A percentile compares a stretch with the other conserved stretches of the same genome.
Conservation (phyloP, 2,329 filamentous ascomycete species). For the Fusarium ramigenum region DNA sequence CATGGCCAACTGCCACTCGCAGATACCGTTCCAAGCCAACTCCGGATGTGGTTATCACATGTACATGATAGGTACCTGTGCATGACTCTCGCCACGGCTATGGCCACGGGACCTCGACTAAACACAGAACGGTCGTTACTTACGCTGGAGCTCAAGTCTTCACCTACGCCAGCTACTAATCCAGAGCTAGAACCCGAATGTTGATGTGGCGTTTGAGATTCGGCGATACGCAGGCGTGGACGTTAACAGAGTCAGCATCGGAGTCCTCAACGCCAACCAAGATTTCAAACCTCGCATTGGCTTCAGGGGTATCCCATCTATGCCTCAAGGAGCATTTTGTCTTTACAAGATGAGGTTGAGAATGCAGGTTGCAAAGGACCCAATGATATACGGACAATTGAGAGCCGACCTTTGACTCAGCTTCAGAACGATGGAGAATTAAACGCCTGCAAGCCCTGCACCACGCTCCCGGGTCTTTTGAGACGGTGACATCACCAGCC, state of each 20-base stretch:
- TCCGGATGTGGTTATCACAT: constrained; percentile 44
- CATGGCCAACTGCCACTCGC: constrained; percentile 45
- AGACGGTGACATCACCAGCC: constrained; percentile 42
- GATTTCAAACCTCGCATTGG: constrained; percentile 21
- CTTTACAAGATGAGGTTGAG: background rate
- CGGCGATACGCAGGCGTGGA: constrained; percentile 31
- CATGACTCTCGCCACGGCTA: constrained; percentile 42
- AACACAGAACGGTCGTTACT: constrained; percentile 11
- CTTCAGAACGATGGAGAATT: background rate
- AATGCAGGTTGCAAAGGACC: constrained; percentile 1
- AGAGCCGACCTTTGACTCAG: constrained; percentile 1
- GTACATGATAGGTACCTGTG: constrained; percentile 35
- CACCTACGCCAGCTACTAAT: constrained; percentile 15
- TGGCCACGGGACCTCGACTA: constrained; percentile 35
- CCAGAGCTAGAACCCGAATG: constrained; percentile 32
- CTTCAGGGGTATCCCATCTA: constrained; percentile 3
- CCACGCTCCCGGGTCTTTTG: constrained; percentile 34
- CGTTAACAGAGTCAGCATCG: constrained; percentile 26
- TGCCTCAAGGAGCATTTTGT: background rate
- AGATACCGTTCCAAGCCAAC: constrained; percentile 41
- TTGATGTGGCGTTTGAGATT: constrained; percentile 37
- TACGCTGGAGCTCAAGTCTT: constrained; percentile 35
- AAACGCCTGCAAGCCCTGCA: constrained; percentile 34
- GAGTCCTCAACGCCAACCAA: constrained; percentile 24
- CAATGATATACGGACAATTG: background rate